These are phyloP conservation scores for Tolypocladium amazonense DNA, from an alignment of 2,329 filamentous ascomycete species.

Conservation along the genomic window DNA sequence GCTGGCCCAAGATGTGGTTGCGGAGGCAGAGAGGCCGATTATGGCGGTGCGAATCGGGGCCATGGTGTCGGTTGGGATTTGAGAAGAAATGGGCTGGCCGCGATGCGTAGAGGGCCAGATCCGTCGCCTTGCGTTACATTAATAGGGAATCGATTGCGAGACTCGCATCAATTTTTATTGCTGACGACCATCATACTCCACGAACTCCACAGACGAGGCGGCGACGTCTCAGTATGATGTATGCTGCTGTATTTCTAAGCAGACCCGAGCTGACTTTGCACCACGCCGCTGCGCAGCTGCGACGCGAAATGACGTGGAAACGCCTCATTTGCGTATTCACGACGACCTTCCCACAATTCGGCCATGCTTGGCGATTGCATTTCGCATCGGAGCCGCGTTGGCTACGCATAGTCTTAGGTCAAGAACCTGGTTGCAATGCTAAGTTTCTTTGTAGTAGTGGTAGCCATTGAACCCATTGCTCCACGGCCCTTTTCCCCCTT, in stretches of 20 bases:
- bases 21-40: slow-evolving; percentile 45
- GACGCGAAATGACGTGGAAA: neutral
- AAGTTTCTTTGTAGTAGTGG: too few relatives aligned
- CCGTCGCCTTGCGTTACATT: too few relatives aligned
- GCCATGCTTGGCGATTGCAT: too few relatives aligned
- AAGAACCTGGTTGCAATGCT: too few relatives aligned
- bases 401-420: neutral
- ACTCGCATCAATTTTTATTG: neutral
- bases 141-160: neutral
- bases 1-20: slow-evolving; percentile 42
- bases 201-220: neutral
- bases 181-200: neutral
- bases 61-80: slow-evolving; percentile 15
- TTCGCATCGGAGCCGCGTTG: neutral
- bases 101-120: neutral
- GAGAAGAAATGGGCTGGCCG: neutral
- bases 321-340: neutral
- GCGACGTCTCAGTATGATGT: neutral
- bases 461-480: too few relatives aligned
- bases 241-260: neutral
- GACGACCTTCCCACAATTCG: too few relatives aligned
- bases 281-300: neutral
- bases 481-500: too few relatives aligned
- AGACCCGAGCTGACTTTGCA: neutral
- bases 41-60: slow-evolving; percentile 43